Conservation (phyloP, 2,329 filamentous ascomycete species). For the Talaromyces sp. region DNA sequence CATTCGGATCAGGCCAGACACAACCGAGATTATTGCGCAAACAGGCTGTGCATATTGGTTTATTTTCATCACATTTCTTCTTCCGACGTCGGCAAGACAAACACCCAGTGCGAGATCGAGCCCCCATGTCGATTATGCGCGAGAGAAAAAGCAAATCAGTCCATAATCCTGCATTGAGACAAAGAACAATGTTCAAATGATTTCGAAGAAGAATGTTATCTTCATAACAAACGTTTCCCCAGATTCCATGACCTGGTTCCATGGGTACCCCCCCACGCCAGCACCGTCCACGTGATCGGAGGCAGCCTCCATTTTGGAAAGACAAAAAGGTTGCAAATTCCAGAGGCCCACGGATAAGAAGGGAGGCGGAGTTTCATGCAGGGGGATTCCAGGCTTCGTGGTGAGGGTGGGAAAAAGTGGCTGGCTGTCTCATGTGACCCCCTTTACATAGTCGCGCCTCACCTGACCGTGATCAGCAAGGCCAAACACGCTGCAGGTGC, state of each 20-base stretch:
- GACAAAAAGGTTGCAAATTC: neutral
- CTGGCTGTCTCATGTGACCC: neutral
- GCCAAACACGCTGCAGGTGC: neutral
- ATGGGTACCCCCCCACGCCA: neutral
- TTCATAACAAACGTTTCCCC: neutral
- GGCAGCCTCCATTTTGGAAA: neutral
- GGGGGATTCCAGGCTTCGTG: neutral
- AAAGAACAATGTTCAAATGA: neutral
- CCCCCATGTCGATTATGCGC: slow-evolving; percentile 8
- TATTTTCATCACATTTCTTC: slow-evolving; percentile 19
- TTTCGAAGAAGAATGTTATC: neutral
- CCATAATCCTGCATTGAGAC: neutral
- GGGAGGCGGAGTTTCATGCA: neutral
- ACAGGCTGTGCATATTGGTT: slow-evolving; percentile 17
- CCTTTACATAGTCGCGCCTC: neutral
- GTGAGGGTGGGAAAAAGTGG: neutral
- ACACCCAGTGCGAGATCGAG: slow-evolving; percentile 17
- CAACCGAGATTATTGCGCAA: slow-evolving; percentile 16
- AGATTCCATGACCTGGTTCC: neutral
- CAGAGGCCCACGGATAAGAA: neutral
- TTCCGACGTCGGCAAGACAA: slow-evolving; percentile 19
- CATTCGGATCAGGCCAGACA: slow-evolving; percentile 7
- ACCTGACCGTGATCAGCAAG: neutral
- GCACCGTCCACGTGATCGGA: slow-evolving; percentile 14
- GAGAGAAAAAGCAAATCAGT: slow-evolving; percentile 2